A percentile compares a stretch with the other conserved stretches of the same genome.
Evolutionary conservation across 805 yeast species (phyloP).

Genomic region (Teunomyces cretensis): DNA sequence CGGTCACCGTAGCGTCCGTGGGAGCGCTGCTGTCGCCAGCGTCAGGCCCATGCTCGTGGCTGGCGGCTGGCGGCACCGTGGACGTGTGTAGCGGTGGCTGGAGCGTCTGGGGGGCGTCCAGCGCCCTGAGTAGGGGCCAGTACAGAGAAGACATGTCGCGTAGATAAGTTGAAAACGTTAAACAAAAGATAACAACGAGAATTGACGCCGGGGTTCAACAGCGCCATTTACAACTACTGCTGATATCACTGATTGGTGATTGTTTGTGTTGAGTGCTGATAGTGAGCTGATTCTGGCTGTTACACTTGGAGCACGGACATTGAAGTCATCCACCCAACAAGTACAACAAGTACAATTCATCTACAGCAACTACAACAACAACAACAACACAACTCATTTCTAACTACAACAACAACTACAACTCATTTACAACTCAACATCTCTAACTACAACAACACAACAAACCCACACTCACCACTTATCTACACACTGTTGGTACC

Average conservation of each 20-base stretch:
- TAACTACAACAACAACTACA: too few relatives aligned
- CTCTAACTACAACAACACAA: neutral
- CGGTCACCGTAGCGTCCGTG: too few relatives aligned
- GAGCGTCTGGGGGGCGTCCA: neutral
- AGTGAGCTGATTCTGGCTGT: too few relatives aligned
- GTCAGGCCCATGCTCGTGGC: too few relatives aligned
- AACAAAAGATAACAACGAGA: neutral
- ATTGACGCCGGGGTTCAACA: too few relatives aligned
- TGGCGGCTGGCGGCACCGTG: neutral
- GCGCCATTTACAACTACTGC: neutral
- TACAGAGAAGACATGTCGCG: slow-evolving; percentile 1
- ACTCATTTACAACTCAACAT: neutral
- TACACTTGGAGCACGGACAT: too few relatives aligned
- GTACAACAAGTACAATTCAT: neutral
- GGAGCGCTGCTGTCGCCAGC: neutral
- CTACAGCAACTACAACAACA: too few relatives aligned
- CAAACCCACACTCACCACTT: slow-evolving; percentile 16
- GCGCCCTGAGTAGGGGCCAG: neutral
- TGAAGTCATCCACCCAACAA: too few relatives aligned
- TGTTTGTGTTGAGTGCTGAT: too few relatives aligned
- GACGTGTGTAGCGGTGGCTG: neutral
- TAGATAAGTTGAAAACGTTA: neutral
- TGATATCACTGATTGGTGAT: too few relatives aligned
- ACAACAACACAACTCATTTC: too few relatives aligned
- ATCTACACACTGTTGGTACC: too few relatives aligned